Evolutionary conservation across 75 land plant genomes (phyloP).

Genomic region (Azolla pinnata): DNA sequence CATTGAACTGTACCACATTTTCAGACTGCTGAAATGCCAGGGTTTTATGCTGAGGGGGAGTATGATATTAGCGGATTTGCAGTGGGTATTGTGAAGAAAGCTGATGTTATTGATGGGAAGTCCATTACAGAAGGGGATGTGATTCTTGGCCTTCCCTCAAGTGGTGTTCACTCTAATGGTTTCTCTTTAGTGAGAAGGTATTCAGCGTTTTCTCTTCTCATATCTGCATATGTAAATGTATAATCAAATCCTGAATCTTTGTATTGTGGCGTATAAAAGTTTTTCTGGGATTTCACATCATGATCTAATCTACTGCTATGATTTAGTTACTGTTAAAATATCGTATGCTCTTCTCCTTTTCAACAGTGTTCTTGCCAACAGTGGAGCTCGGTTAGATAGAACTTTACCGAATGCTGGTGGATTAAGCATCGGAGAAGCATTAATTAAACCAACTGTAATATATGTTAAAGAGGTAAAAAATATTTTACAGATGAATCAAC

Average conservation of each 20-base stretch:
- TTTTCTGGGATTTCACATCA: too few species aligned
- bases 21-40: slow-evolving; percentile 99
- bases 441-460: slow-evolving; percentile 85
- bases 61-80: slow-evolving; percentile 99
- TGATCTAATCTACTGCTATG: too few species aligned
- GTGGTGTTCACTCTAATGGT: slow-evolving; percentile 98
- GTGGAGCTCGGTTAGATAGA: slow-evolving; percentile 62
- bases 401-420: slow-evolving; percentile 34
- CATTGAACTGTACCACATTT: too few species aligned
- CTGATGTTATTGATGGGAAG: slow-evolving; percentile 80
- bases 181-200: slow-evolving; percentile 93
- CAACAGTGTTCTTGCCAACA: slow-evolving; percentile 51
- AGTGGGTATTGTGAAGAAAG: slow-evolving; percentile 88
- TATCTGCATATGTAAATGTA: too few species aligned
- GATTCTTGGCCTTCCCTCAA: slow-evolving; percentile 87
- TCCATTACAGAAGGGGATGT: slow-evolving; percentile 72
- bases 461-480: slow-evolving; percentile 91
- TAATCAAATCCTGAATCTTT: too few species aligned
- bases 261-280: too few species aligned
- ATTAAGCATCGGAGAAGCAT: slow-evolving; percentile 54
- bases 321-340: too few species aligned
- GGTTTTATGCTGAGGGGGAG: slow-evolving; percentile 80
- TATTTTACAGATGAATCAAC: too few species aligned
- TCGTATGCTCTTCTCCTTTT: too few species aligned
- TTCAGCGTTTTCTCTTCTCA: too few species aligned